phyloP scores from a whole-genome alignment of 2,329 filamentous ascomycete species.

The Periconia macrospinosa region DNA sequence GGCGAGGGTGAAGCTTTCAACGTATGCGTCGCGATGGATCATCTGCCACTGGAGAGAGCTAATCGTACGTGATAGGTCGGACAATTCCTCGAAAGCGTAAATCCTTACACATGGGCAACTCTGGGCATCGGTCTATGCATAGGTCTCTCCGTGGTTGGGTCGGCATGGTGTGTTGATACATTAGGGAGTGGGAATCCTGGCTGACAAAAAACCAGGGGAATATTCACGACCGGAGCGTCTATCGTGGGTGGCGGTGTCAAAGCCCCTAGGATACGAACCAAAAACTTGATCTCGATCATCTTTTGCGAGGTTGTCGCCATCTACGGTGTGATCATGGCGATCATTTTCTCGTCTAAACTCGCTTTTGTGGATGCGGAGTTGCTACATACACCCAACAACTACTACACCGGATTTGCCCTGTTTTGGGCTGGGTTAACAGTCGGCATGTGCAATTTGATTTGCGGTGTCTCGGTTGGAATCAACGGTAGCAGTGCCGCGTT shows the following conservation, averaged over 20 bases:
- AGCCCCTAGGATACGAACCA: constrained; percentile 95
- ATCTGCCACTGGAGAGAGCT: constrained; percentile 4
- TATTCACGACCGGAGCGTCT: constrained; percentile 96
- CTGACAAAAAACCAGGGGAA: constrained; percentile 69
- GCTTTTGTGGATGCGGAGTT: constrained; percentile 65
- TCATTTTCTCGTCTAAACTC: constrained; percentile 93
- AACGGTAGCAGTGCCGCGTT: constrained; percentile 96
- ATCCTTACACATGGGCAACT: constrained; percentile 90
- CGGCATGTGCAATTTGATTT: constrained; percentile 92
- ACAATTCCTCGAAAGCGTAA: constrained; percentile 89
- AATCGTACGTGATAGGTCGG: constrained; percentile 65
- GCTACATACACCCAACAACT: constrained; percentile 74
- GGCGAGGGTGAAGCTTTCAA: constrained; percentile 96
- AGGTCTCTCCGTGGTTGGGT: constrained; percentile 91
- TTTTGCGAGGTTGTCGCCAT: constrained; percentile 99
- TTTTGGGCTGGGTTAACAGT: constrained; percentile 97
- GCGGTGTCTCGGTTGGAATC: constrained; percentile 94
- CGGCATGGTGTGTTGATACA: constrained; percentile 75
- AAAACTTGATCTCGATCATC: constrained; percentile 99
- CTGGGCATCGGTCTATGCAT: constrained; percentile 93
- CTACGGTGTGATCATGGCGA: constrained; percentile 99
- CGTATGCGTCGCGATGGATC: constrained; percentile 54
- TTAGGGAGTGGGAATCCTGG: constrained; percentile 1
- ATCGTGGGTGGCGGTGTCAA: constrained; percentile 97
- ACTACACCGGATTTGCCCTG: constrained; percentile 92